Evolutionary conservation across 352 stramenopile genomes (phyloP).

Genomic region (Pythium rishiriense): DNA sequence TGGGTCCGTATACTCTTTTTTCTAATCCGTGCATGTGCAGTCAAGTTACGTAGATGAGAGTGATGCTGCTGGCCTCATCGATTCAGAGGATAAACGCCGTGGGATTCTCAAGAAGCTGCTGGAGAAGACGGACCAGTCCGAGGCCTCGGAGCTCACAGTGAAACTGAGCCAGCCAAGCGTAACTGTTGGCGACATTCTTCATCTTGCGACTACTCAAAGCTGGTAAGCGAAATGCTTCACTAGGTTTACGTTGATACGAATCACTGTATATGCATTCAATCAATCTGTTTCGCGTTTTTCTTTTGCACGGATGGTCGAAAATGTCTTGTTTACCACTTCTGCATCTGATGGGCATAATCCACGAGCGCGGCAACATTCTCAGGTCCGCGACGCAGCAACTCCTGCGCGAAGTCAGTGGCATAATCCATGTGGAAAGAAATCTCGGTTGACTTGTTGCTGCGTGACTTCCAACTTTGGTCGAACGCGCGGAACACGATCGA

Average conservation of each 20-base stretch:
- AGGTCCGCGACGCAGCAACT: constrained; percentile 67
- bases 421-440: constrained; percentile 72
- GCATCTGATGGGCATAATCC: constrained; percentile 69
- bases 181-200: constrained; percentile 26
- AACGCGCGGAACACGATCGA: constrained; percentile 73
- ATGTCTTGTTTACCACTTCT: constrained; percentile 51
- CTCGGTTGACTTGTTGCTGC: constrained; percentile 44
- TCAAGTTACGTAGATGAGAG: constrained; percentile 40
- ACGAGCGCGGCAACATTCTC: constrained; percentile 61
- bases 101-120: constrained; percentile 39
- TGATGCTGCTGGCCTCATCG: constrained; percentile 34
- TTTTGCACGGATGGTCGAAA: background rate
- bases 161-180: constrained; percentile 10
- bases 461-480: constrained; percentile 64
- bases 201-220: constrained; percentile 21
- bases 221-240: constrained; percentile 7
- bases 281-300: too few species aligned
- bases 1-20: background rate
- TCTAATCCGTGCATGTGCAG: constrained; percentile 16
- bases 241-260: too few species aligned
- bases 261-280: background rate
- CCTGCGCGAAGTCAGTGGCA: constrained; percentile 64
- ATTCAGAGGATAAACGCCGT: constrained; percentile 46
- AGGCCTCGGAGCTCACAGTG: constrained; percentile 6
- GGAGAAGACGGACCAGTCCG: constrained; percentile 17